Percentiles rank a stretch among this genome's conserved stretches.
Evolutionary conservation across 73 alveolate species (phyloP).

Genomic region (Halteria grandinella): DNA sequence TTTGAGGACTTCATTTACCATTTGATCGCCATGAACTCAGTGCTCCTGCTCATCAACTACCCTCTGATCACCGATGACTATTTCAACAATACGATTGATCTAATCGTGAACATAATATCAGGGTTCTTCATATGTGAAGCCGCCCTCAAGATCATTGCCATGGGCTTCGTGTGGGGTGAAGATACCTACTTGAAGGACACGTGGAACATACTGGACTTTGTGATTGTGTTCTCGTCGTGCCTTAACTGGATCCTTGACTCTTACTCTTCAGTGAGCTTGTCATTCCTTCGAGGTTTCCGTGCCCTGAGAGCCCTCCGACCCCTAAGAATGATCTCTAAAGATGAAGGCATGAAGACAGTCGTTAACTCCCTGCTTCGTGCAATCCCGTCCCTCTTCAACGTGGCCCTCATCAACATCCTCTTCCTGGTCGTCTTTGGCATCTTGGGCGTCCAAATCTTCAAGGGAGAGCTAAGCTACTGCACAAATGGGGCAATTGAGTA

Average conservation of each 20-base stretch:
- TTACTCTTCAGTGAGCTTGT: conserved; percentile 8
- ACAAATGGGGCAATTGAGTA: conserved; percentile 35
- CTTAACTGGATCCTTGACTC: conserved; percentile 46
- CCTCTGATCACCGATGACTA: conserved; percentile 48
- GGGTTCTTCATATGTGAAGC: conserved; percentile 59
- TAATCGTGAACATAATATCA: conserved; percentile 24
- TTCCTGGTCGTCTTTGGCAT: conserved; percentile 80
- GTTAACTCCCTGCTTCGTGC: conserved; percentile 69
- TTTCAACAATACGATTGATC: not conserved
- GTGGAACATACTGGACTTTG: conserved; percentile 71
- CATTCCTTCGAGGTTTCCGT: conserved; percentile 67
- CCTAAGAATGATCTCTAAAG: conserved; percentile 76
- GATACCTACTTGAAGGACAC: conserved; percentile 56
- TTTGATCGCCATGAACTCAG: conserved; percentile 56
- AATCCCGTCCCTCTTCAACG: conserved; percentile 76
- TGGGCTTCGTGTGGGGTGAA: conserved; percentile 59
- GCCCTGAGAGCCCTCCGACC: conserved; percentile 84
- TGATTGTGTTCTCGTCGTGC: conserved; percentile 48
- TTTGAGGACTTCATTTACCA: conserved; percentile 66
- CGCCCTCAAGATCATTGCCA: conserved; percentile 44
- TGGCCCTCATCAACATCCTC: conserved; percentile 67
- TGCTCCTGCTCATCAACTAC: conserved; percentile 57
- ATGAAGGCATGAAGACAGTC: conserved; percentile 78
- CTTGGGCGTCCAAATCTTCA: conserved; percentile 71
- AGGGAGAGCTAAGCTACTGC: conserved; percentile 66